These are phyloP conservation scores for Suillus discolor DNA, from an alignment of 768 basidiomycete genomes.

Conservation along the genomic window DNA sequence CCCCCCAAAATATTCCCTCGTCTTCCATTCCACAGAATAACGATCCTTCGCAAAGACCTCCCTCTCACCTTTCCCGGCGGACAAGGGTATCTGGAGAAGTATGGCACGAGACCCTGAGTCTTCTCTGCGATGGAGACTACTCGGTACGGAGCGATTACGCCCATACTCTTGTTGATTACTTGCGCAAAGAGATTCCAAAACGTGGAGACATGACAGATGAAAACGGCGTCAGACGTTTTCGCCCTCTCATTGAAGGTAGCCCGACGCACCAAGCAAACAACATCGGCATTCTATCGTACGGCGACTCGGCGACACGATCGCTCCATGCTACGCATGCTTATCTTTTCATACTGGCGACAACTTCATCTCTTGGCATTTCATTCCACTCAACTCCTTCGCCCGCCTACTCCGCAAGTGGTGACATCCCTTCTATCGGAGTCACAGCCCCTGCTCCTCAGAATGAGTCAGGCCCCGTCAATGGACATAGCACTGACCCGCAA, in stretches of 20 bases:
- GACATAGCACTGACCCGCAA: constrained; percentile 21
- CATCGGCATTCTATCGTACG: constrained; percentile 50
- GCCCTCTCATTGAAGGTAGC: constrained; percentile 49
- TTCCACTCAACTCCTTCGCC: constrained; percentile 44
- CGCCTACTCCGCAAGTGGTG: constrained; percentile 37
- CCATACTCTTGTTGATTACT: constrained; percentile 70
- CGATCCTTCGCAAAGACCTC: constrained; percentile 27
- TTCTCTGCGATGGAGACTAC: constrained; percentile 80
- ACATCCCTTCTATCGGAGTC: constrained; percentile 29
- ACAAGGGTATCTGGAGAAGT: constrained; percentile 76
- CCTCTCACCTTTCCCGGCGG: constrained; percentile 52
- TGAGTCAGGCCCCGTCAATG: constrained; percentile 24
- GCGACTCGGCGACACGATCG: constrained; percentile 69
- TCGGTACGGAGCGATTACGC: constrained; percentile 82
- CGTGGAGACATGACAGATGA: constrained; percentile 51
- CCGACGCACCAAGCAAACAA: constrained; percentile 48
- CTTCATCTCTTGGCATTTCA: constrained; percentile 58
- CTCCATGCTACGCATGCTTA: constrained; percentile 83
- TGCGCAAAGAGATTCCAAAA: constrained; percentile 74
- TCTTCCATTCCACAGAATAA: constrained; percentile 29
- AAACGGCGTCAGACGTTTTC: constrained; percentile 49
- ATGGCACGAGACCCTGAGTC: constrained; percentile 88
- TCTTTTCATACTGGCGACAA: constrained; percentile 75
- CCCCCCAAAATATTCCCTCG: constrained; percentile 17
- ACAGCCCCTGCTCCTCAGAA: constrained; percentile 36